These are phyloP conservation scores for Olyra latifolia DNA, from an alignment of 176 grass and related monocot genomes.

Conservation along the genomic window DNA sequence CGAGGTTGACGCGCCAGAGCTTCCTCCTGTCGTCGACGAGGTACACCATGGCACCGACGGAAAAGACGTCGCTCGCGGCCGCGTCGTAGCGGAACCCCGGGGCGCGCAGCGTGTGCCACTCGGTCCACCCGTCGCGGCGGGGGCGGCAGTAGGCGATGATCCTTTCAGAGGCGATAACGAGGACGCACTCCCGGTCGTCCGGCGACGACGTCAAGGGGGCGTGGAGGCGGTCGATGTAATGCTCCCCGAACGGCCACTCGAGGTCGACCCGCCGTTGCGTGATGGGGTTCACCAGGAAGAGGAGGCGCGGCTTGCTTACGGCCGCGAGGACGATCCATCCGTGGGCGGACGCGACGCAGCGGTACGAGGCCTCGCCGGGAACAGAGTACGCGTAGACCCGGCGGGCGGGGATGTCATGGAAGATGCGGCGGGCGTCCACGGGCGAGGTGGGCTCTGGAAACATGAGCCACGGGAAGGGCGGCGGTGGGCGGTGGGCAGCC, in stretches of 20 bases:
- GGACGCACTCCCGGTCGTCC: slow-evolving; percentile 29
- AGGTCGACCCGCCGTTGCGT: background rate
- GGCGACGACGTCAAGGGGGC: slow-evolving; percentile 30
- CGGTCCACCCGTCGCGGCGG: background rate
- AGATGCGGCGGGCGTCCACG: slow-evolving; percentile 19
- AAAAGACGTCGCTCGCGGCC: slow-evolving; percentile 33
- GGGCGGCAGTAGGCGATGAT: slow-evolving; percentile 47
- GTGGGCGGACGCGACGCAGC: slow-evolving; percentile 33
- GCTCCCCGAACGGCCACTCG: slow-evolving; percentile 41
- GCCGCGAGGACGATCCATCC: slow-evolving; percentile 47
- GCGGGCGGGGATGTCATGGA: slow-evolving; percentile 46
- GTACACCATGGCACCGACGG: slow-evolving; percentile 38
- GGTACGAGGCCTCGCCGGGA: slow-evolving; percentile 7
- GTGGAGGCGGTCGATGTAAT: slow-evolving; percentile 10
- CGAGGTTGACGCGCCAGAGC: slow-evolving; percentile 46
- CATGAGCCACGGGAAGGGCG: slow-evolving; percentile 57
- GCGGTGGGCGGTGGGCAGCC: slow-evolving; percentile 30
- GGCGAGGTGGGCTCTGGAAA: slow-evolving; percentile 23
- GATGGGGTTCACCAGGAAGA: slow-evolving; percentile 38
- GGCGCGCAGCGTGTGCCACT: slow-evolving; percentile 40
- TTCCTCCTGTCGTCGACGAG: slow-evolving; percentile 39
- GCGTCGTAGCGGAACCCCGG: slow-evolving; percentile 43
- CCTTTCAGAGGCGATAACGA: slow-evolving; percentile 37
- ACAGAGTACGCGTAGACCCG: slow-evolving; percentile 35
- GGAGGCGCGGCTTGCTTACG: slow-evolving; percentile 27